Conservation (phyloP, 208 protist genomes). For the Herpetomonas tarakana region DNA sequence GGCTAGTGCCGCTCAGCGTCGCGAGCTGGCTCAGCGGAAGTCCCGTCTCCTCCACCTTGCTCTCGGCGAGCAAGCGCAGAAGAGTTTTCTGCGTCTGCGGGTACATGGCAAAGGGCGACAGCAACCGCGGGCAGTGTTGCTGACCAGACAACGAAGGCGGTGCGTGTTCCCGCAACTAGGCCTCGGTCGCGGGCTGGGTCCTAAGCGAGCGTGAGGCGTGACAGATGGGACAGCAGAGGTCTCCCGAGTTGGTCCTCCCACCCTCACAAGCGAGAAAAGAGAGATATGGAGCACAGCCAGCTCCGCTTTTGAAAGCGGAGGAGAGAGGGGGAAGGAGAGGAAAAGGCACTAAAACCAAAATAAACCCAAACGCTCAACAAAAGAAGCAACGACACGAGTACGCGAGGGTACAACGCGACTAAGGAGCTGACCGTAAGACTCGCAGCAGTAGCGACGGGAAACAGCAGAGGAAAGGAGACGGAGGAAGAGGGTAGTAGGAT, state of each 20-base stretch:
- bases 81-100: conserved; percentile 38
- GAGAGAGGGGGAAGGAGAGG: conserved; percentile 5
- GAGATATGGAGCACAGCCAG: no score
- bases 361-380: background rate
- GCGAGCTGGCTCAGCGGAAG: conserved; percentile 45
- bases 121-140: background rate
- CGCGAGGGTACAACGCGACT: background rate
- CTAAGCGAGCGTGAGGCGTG: no score
- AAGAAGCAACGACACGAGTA: background rate
- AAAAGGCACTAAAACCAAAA: conserved; percentile 7
- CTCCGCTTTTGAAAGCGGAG: no score
- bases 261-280: no score
- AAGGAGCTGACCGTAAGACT: no score
- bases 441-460: no score
- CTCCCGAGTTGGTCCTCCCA: no score
- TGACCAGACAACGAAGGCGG: background rate
- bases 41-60: conserved; percentile 63
- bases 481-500: no score
- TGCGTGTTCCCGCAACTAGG: no score
- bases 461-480: no score
- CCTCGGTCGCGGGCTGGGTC: no score
- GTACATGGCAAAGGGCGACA: conserved; percentile 21
- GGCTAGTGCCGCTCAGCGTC: conserved; percentile 38
- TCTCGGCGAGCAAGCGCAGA: conserved; percentile 53
- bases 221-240: no score